phyloP scores from a whole-genome alignment of 768 basidiomycete genomes.

The Terana coerulea region DNA sequence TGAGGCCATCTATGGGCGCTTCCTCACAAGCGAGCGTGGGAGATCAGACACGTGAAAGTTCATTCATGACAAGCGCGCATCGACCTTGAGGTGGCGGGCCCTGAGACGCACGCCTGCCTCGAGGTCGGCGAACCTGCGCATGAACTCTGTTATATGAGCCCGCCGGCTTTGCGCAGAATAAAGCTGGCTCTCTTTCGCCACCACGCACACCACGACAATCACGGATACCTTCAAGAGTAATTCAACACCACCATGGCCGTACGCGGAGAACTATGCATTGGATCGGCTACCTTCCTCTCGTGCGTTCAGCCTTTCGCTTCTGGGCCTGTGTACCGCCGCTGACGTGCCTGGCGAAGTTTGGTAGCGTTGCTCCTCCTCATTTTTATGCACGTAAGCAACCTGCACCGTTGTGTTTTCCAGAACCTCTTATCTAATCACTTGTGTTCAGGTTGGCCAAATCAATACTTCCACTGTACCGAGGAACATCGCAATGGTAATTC shows the following conservation, averaged over 20 bases:
- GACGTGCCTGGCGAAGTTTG: constrained; percentile 35
- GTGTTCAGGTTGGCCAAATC: constrained; percentile 73
- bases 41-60: neutral
- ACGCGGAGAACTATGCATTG: constrained; percentile 77
- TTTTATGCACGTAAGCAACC: constrained; percentile 68
- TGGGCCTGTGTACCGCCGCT: constrained; percentile 9
- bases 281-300: constrained; percentile 70
- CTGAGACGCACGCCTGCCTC: constrained; percentile 10
- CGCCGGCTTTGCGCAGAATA: constrained; percentile 1
- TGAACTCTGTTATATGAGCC: neutral
- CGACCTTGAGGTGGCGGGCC: neutral
- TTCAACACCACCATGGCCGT: constrained; percentile 29
- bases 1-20: neutral
- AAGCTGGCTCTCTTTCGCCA: constrained; percentile 13
- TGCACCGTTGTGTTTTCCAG: constrained; percentile 8
- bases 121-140: constrained; percentile 7
- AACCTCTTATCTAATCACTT: constrained; percentile 23
- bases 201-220: neutral
- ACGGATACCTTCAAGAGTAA: constrained; percentile 2
- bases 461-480: constrained; percentile 71
- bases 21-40: constrained; percentile 2
- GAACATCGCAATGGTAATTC: constrained; percentile 65
- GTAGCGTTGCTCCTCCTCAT: constrained; percentile 58
- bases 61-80: neutral
- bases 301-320: constrained; percentile 33